Base-by-base conservation (phyloP, 2,329 filamentous ascomycete genomes). In the Pyrenophora graminea region DNA sequence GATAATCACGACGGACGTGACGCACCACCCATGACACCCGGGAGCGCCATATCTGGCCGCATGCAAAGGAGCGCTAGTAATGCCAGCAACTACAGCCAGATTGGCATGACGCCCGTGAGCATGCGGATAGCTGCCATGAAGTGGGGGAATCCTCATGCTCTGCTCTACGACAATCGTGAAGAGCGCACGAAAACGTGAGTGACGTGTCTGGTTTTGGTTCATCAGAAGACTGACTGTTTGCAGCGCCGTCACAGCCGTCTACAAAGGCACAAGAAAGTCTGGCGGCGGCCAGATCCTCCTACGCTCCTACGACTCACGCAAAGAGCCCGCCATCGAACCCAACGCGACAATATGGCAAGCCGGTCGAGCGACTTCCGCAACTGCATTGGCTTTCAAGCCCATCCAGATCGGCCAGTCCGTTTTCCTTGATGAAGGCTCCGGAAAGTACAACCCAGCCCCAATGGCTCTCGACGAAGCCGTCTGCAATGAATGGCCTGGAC, bases 281-380 rank as follows among this genome's bases (percentile, higher is more conserved):
- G 83, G 84, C 6, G 80, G 57, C 3, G 69, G 84, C 1, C 82
- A 92, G 2, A 87, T 87, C 7, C 74, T 97, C 52, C 79, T 99
- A 48, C 87, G 94, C 59, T 97, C 93, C 2, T 99, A 99, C 74
- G 93, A 97, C 71, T 97, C 94, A 13, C 84, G 93, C 64, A 91
- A 89, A 72, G 94, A 97, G 72, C 89, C 92, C 0, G 84, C 91
- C 0, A 89, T 93, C 2, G 92, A 97, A 72, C 93, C 91, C 55
- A 89, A 96, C 68, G 96, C 92, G 74, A 96, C 88, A 39, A 94
- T 99, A 50, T 99, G 94, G 94, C 88, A 99, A 76, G 94, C 94
- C 4, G 94, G 94, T 9, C 85, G 94, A 53, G 94, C 94, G n/a
- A 99, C 94, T 1, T 90, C 84, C 45, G 90, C 94, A 1, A 94